A percentile compares a stretch with the other conserved stretches of the same genome.
Evolutionary conservation across 2,329 filamentous ascomycete genomes (phyloP).

Genomic region (Aureobasidium melanogenum): DNA sequence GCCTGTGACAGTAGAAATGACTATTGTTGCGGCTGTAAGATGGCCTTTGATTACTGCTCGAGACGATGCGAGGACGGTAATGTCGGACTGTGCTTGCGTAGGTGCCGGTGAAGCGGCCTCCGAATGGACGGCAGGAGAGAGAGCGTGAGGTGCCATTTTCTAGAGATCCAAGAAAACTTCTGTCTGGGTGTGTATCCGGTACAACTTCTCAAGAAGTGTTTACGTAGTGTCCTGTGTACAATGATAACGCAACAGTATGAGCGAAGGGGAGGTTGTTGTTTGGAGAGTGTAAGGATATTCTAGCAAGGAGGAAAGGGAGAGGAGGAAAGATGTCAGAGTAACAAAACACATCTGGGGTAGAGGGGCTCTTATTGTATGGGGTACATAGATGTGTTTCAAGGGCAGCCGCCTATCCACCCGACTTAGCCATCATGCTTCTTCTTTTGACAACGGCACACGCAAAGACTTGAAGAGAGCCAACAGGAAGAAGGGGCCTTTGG

Average conservation of each 20-base stretch:
- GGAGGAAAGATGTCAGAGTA: neutral
- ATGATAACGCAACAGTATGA: neutral
- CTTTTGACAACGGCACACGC: neutral
- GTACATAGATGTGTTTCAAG: constrained; percentile 4
- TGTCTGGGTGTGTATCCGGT: neutral
- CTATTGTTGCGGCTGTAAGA: constrained; percentile 74
- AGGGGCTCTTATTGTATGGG: constrained; percentile 9
- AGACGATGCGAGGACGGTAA: constrained; percentile 65
- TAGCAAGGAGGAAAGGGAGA: neutral
- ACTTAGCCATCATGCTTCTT: neutral
- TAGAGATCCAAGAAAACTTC: neutral
- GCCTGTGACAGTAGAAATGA: constrained; percentile 67
- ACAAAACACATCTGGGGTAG: constrained; percentile 8
- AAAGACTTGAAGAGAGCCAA: neutral
- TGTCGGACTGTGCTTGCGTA: neutral
- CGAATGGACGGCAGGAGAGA: neutral
- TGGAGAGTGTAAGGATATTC: neutral
- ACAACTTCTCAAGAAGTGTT: neutral
- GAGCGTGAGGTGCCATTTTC: constrained; percentile 13
- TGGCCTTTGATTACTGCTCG: constrained; percentile 70
- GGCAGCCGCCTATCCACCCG: neutral
- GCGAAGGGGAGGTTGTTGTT: neutral
- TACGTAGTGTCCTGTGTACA: neutral
- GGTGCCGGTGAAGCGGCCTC: neutral
- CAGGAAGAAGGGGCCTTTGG: neutral